Evolutionary conservation across 257 asterid genomes (phyloP).

Genomic region (Jacaranda copaia): DNA sequence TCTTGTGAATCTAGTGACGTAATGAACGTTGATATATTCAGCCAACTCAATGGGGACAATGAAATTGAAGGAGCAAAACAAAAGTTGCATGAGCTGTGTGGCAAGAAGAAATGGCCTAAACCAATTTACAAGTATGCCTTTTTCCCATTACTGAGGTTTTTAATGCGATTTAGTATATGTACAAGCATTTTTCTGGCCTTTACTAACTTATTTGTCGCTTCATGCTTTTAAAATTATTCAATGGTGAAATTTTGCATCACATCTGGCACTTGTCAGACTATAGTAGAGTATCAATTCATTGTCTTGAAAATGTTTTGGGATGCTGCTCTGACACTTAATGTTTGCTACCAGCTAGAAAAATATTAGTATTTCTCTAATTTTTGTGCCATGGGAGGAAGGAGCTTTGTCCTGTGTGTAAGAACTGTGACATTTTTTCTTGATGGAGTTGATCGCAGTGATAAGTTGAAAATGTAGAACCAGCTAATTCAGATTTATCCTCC

Average conservation of each 20-base stretch:
- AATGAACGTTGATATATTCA: conserved; percentile 2
- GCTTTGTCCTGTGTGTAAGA: background rate
- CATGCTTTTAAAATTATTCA: background rate
- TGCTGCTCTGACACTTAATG: background rate
- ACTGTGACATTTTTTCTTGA: background rate
- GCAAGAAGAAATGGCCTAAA: conserved; percentile 76
- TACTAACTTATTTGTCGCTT: background rate
- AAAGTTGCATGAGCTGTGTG: conserved; percentile 70
- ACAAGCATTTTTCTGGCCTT: background rate
- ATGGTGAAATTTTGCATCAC: background rate
- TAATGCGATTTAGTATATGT: background rate
- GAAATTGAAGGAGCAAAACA: conserved; percentile 73
- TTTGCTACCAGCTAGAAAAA: background rate
- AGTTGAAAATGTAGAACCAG: background rate
- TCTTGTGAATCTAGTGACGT: conserved; percentile 27
- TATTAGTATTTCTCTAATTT: background rate
- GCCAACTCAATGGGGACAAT: conserved; percentile 44
- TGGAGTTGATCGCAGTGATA: background rate
- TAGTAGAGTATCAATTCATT: background rate
- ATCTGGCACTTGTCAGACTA: background rate
- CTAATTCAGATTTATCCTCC: background rate
- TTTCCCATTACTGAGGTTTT: background rate
- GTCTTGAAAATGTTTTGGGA: background rate
- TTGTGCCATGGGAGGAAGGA: background rate
- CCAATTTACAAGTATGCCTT: conserved; percentile 70